A percentile compares a stretch with the other conserved stretches of the same genome.
Evolutionary conservation across 306 rosid genomes (phyloP).

Genomic region (Arachis hypogaea): DNA sequence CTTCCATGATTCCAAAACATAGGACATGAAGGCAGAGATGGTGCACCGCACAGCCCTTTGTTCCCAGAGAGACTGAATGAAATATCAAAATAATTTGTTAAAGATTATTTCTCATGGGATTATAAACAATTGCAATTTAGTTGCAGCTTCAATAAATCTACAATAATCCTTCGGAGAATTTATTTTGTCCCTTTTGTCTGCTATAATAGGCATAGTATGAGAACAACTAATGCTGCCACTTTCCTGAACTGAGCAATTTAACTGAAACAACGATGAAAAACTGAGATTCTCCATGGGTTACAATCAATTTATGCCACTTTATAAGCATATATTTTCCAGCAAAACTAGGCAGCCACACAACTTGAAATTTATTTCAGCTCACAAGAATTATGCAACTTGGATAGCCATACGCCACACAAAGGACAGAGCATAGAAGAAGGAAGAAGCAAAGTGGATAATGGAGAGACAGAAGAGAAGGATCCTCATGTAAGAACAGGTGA

Average conservation of each 20-base stretch:
- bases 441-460: not conserved
- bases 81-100: slow-evolving; percentile 22
- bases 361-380: slow-evolving; percentile 18
- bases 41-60: slow-evolving; percentile 89
- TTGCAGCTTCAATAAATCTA: slow-evolving; percentile 2
- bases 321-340: not conserved
- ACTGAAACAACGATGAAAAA: slow-evolving; percentile 18
- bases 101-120: slow-evolving; percentile 22
- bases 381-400: slow-evolving; percentile 4
- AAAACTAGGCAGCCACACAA: slow-evolving; percentile 16
- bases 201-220: slow-evolving; percentile 13
- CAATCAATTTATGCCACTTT: slow-evolving; percentile 21
- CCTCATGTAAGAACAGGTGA: not conserved
- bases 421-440: not conserved
- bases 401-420: slow-evolving; percentile 11
- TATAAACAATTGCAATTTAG: not conserved
- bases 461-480: slow-evolving; percentile 4
- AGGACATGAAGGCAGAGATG: slow-evolving; percentile 76
- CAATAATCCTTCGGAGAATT: not conserved
- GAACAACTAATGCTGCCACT: slow-evolving; percentile 17
- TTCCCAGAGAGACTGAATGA: slow-evolving; percentile 74
- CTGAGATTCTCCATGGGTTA: slow-evolving; percentile 12
- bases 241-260: not conserved
- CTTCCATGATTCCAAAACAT: slow-evolving; percentile 86
- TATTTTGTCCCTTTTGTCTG: slow-evolving; percentile 10